Percentiles rank a stretch among this genome's conserved stretches.
These are phyloP conservation scores for Colletotrichum sp. DNA, from an alignment of 2,329 filamentous ascomycete species.

Conservation along the genomic window DNA sequence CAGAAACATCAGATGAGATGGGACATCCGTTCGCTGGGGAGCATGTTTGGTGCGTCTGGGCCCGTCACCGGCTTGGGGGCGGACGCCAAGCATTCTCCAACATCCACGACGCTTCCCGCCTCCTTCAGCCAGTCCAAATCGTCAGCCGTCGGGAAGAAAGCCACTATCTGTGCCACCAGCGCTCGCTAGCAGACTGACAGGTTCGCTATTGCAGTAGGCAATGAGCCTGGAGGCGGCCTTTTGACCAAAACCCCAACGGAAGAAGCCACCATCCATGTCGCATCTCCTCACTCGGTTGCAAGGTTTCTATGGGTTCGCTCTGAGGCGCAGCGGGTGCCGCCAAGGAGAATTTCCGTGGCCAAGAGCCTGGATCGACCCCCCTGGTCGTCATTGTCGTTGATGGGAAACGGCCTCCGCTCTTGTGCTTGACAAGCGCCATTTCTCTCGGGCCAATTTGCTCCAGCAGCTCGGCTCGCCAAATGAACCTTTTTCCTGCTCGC, in stretches of 20 bases:
- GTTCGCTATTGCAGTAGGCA: not conserved
- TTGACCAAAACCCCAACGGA: not conserved
- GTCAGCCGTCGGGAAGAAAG: not conserved
- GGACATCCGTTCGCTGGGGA: not conserved
- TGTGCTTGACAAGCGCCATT: slow-evolving; percentile 10
- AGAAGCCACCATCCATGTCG: not conserved
- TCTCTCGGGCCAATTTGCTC: slow-evolving; percentile 3
- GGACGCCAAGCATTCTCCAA: not conserved
- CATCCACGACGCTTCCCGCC: not conserved
- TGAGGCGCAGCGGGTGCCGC: slow-evolving; percentile 12
- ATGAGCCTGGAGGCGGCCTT: not conserved
- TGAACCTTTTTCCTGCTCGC: not conserved
- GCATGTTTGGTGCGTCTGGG: not conserved
- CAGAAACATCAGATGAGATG: not conserved
- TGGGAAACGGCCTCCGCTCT: slow-evolving; percentile 1
- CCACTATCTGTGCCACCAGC: not conserved
- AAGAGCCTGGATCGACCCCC: not conserved
- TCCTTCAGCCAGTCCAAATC: not conserved
- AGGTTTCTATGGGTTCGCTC: not conserved
- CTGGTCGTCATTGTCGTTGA: not conserved
- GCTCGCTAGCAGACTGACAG: not conserved
- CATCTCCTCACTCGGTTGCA: not conserved
- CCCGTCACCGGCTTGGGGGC: not conserved
- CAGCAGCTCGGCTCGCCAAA: slow-evolving; percentile 9
- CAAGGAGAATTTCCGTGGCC: slow-evolving; percentile 9